These are phyloP conservation scores for Auricularia cornea DNA, from an alignment of 768 basidiomycete species.

Conservation along the genomic window DNA sequence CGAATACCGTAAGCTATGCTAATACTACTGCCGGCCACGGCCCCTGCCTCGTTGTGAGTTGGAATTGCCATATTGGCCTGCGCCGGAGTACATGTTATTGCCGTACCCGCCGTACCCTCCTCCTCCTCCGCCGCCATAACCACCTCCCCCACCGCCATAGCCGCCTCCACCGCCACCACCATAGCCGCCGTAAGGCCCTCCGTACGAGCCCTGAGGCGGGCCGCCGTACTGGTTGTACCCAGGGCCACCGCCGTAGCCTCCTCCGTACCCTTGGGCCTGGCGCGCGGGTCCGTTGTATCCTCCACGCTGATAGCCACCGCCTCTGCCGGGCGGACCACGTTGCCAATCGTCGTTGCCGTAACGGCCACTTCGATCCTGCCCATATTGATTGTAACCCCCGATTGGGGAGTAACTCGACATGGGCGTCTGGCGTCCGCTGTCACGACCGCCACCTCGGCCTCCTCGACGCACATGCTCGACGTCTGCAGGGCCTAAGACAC, in stretches of 20 bases:
- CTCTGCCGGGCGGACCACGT: constrained; percentile 27
- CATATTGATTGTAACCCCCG: background rate
- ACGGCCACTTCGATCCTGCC: background rate
- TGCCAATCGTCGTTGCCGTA: constrained; percentile 47
- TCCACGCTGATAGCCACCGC: constrained; percentile 18
- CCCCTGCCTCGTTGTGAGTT: background rate
- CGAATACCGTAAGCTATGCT: background rate
- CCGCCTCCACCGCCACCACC: constrained; percentile 21
- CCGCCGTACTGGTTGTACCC: constrained; percentile 8
- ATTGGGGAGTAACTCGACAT: constrained; percentile 1
- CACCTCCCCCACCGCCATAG: constrained; percentile 21
- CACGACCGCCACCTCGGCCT: constrained; percentile 16
- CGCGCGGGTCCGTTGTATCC: constrained; percentile 17
- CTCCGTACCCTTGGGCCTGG: constrained; percentile 1
- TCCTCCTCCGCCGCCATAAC: constrained; percentile 18
- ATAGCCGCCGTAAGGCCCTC: constrained; percentile 7
- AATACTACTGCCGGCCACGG: background rate
- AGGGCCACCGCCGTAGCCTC: constrained; percentile 11
- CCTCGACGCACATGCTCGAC: constrained; percentile 53
- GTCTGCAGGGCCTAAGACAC: constrained; percentile 60
- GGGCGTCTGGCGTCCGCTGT: constrained; percentile 5
- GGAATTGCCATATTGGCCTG: constrained; percentile 22
- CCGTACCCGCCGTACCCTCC: constrained; percentile 35
- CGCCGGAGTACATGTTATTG: constrained; percentile 2
- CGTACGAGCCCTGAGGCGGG: constrained; percentile 3